A percentile compares a stretch with the other conserved stretches of the same genome.
These are phyloP conservation scores for Hypoxylon fuscum DNA, from an alignment of 495 filamentous ascomycete genomes.

Conservation along the genomic window DNA sequence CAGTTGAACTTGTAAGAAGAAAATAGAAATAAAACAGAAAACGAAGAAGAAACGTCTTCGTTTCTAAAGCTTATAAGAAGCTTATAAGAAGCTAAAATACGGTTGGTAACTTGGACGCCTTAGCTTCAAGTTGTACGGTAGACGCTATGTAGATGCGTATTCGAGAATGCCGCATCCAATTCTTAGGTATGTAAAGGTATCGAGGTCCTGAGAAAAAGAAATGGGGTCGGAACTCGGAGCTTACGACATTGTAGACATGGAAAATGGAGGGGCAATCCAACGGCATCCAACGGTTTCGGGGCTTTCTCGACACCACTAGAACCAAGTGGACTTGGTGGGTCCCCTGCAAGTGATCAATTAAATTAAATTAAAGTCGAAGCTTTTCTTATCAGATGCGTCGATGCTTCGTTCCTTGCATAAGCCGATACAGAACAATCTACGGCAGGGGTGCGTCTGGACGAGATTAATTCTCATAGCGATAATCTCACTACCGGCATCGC, in stretches of 20 bases:
- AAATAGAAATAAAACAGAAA: neutral
- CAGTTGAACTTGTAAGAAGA: neutral
- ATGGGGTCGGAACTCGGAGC: slow-evolving; percentile 36
- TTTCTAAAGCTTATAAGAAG: slow-evolving; percentile 3
- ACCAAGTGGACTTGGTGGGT: neutral
- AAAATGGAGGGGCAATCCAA: slow-evolving; percentile 1
- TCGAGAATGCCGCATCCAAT: slow-evolving; percentile 1
- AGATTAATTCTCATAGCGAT: no score
- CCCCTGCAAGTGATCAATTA: no score
- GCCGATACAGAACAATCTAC: no score
- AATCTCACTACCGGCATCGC: no score
- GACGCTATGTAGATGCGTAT: slow-evolving; percentile 2
- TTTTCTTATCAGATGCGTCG: slow-evolving; percentile 6
- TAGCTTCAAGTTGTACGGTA: no score
- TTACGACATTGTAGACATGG: slow-evolving; percentile 7
- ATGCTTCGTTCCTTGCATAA: slow-evolving; percentile 31
- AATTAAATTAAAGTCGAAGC: no score
- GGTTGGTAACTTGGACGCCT: no score
- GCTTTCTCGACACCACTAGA: neutral
- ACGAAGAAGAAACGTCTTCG: neutral
- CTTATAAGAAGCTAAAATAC: no score
- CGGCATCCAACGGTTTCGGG: neutral
- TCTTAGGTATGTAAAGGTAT: neutral
- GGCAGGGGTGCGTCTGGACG: no score
- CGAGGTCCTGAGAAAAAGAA: slow-evolving; percentile 11